Base-by-base conservation (phyloP, 352 stramenopile species). In the Phytophthora boehmeriae region DNA sequence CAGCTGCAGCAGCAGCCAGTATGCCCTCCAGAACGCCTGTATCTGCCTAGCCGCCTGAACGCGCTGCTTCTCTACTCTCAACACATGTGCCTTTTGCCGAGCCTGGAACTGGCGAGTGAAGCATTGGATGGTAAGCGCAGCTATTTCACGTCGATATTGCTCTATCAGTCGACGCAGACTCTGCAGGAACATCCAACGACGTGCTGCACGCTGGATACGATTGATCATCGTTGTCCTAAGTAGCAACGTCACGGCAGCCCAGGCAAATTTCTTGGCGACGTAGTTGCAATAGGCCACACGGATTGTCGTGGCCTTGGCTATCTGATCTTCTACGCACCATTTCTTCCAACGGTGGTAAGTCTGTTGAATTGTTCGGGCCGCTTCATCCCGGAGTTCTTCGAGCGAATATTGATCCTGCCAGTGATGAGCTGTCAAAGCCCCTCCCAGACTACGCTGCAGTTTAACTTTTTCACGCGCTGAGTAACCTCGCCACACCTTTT, bases 221-320 rank as follows among this genome's bases (percentile, higher is more conserved):
- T 32, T 56, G 1, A 75, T 76, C 63, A 76, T 85, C 6, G 66
- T 50, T 2, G 66, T 76, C 63, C 83, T 75, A 5, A 80, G 58
- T 5, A 62, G 48, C 30, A 76, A 56, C 2, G 68, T 74, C 42
- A 64, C 58, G 4, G 68, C 82, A 1, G 71, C 76, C 82, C 82
- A 91, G 48, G 71, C 76, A 23, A 90, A 89, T 57, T 91, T 91
- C 48, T 75, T 77, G 43, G 73, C 75, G 4, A 86, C 53, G 42
- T 85, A 88, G 55, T 86, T 80, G 36, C 71, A 76, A 59, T 88
- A 91, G 22, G 74, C 78, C 34, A 63, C 41, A 36, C 66, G 71
- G 39, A 89, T 83, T n/a, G 54, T 58, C 4, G 49, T 66, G 13
- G 57, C 77, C 17, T 67, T 67, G 20, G 55, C 63, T 2, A 59